A percentile compares a stretch with the other conserved stretches of the same genome.
These are phyloP conservation scores for Cantharellus cinnabarinus DNA, from an alignment of 768 basidiomycete species.

Conservation along the genomic window DNA sequence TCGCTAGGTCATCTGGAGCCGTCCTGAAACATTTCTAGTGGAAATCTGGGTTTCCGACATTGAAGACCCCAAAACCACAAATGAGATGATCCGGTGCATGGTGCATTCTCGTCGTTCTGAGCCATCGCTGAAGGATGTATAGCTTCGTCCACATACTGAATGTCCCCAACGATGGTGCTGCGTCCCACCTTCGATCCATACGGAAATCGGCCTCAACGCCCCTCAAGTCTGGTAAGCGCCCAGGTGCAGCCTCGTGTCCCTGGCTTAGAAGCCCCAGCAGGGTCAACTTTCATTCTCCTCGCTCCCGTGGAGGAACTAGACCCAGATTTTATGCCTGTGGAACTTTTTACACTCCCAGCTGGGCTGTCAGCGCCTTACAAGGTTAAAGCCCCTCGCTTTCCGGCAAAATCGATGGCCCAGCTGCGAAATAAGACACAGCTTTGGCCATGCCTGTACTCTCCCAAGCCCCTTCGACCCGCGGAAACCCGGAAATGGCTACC, in stretches of 20 bases:
- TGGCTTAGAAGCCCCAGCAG: background rate
- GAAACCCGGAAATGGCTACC: conserved; percentile 38
- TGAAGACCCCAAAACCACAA: conserved; percentile 35
- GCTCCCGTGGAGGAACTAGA: background rate
- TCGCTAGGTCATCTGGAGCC: background rate
- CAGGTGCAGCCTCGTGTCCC: too few relatives aligned
- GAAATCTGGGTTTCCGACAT: conserved; percentile 27
- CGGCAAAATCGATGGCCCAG: conserved; percentile 48
- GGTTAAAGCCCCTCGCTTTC: conserved; percentile 38
- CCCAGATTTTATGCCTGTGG: background rate
- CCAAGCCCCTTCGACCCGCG: conserved; percentile 37
- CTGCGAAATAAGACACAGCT: conserved; percentile 42
- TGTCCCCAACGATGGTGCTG: background rate
- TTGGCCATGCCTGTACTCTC: conserved; percentile 76
- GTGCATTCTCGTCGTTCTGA: too few relatives aligned
- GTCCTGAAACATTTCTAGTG: background rate
- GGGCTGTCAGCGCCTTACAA: conserved; percentile 33
- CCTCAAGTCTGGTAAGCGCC: too few relatives aligned
- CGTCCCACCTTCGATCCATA: background rate
- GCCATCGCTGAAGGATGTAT: too few relatives aligned
- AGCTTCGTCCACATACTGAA: too few relatives aligned
- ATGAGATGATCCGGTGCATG: background rate
- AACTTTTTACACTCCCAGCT: conserved; percentile 21
- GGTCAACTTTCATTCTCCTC: background rate
- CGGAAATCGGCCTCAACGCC: background rate